A percentile compares a stretch with the other conserved stretches of the same genome.
Conservation (phyloP, 176 grass and related monocot genomes). For the Ananas comosus region DNA sequence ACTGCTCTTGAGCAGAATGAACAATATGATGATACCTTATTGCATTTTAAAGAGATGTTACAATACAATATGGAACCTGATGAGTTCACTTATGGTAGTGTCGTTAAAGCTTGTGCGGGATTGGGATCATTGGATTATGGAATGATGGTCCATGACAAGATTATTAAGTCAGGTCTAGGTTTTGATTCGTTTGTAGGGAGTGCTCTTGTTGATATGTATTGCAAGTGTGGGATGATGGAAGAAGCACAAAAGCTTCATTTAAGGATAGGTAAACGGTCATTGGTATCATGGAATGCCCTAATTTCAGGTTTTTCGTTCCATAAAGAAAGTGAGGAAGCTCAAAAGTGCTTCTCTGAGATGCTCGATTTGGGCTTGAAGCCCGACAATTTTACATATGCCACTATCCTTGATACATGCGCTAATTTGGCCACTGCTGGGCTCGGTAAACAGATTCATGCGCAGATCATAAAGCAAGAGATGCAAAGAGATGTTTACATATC, state of each 20-base stretch:
- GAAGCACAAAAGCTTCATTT: slow-evolving; percentile 77
- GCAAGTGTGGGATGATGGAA: slow-evolving; percentile 59
- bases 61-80: slow-evolving; percentile 52
- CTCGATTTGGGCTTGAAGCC: slow-evolving; percentile 43
- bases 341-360: slow-evolving; percentile 69
- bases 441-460: slow-evolving; percentile 70
- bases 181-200: slow-evolving; percentile 56
- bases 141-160: slow-evolving; percentile 56
- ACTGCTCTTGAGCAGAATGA: slow-evolving; percentile 73
- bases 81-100: slow-evolving; percentile 86
- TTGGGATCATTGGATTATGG: slow-evolving; percentile 68
- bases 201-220: slow-evolving; percentile 84
- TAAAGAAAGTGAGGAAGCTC: slow-evolving; percentile 66
- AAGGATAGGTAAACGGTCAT: slow-evolving; percentile 44
- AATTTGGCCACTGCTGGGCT: slow-evolving; percentile 68
- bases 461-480: slow-evolving; percentile 71
- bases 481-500: slow-evolving; percentile 68
- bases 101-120: slow-evolving; percentile 70
- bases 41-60: slow-evolving; percentile 68
- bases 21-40: slow-evolving; percentile 39
- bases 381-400: slow-evolving; percentile 71
- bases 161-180: slow-evolving; percentile 80
- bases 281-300: slow-evolving; percentile 74
- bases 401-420: slow-evolving; percentile 70
- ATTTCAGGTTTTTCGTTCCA: slow-evolving; percentile 79